These are phyloP conservation scores for Schizonepeta tenuifolia DNA, from an alignment of 257 asterid species.

Conservation along the genomic window DNA sequence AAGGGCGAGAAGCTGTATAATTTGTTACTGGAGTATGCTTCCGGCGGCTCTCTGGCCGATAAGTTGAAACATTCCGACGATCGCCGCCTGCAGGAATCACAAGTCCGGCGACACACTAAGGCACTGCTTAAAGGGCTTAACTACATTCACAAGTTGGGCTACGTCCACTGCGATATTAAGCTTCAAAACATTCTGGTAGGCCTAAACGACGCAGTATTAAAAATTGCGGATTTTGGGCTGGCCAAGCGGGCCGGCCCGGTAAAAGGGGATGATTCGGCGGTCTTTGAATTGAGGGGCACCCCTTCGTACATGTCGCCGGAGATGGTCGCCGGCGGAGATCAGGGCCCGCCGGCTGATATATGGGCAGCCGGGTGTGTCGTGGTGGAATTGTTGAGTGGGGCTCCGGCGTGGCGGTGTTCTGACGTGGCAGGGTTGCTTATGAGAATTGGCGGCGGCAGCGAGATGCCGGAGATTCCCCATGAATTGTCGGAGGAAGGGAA, in stretches of 20 bases:
- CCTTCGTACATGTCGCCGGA: slow-evolving; percentile 57
- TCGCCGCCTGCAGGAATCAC: slow-evolving; percentile 34
- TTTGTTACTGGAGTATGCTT: slow-evolving; percentile 48
- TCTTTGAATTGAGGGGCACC: slow-evolving; percentile 47
- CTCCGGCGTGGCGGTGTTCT: slow-evolving; percentile 47
- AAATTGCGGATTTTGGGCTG: slow-evolving; percentile 58
- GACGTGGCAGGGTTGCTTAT: slow-evolving; percentile 39
- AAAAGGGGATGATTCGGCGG: not conserved
- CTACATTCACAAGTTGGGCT: slow-evolving; percentile 48
- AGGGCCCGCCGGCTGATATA: slow-evolving; percentile 47
- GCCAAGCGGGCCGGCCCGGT: slow-evolving; percentile 37
- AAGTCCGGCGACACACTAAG: slow-evolving; percentile 42
- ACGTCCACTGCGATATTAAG: slow-evolving; percentile 62
- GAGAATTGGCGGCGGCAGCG: slow-evolving; percentile 44
- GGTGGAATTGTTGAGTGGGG: slow-evolving; percentile 43
- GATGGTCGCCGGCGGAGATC: slow-evolving; percentile 43
- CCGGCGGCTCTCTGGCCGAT: slow-evolving; percentile 48
- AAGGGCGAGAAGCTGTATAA: slow-evolving; percentile 49
- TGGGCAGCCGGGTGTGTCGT: slow-evolving; percentile 55
- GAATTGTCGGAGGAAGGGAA: slow-evolving; percentile 43
- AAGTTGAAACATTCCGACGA: slow-evolving; percentile 28
- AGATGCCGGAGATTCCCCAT: slow-evolving; percentile 41
- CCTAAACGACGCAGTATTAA: slow-evolving; percentile 18
- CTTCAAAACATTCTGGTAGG: slow-evolving; percentile 48
- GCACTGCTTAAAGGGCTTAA: slow-evolving; percentile 42